These are phyloP conservation scores for Apocynum venetum DNA, from an alignment of 257 asterid genomes.

Conservation along the genomic window DNA sequence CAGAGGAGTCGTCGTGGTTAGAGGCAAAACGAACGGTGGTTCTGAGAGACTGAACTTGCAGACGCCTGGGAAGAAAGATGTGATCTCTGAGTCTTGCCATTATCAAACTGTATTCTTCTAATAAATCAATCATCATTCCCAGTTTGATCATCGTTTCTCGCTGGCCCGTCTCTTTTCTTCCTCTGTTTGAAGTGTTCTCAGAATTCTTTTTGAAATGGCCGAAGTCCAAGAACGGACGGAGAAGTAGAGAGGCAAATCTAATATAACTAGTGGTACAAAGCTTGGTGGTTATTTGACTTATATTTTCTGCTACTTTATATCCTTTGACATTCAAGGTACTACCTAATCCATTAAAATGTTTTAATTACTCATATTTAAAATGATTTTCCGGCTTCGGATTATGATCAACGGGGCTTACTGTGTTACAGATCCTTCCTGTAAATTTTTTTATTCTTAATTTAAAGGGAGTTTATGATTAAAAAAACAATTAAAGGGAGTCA, in stretches of 20 bases:
- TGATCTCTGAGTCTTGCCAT: conserved; percentile 58
- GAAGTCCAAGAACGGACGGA: background rate
- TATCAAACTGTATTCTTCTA: conserved; percentile 60
- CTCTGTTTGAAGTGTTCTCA: background rate
- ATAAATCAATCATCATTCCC: conserved; percentile 61
- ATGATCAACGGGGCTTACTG: too few relatives aligned
- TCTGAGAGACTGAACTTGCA: conserved; percentile 32
- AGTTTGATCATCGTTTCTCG: conserved; percentile 49
- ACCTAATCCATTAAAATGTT: background rate
- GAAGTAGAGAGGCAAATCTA: background rate
- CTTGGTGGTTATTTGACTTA: conserved; percentile 6
- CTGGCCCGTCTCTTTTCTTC: background rate
- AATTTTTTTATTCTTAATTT: too few relatives aligned
- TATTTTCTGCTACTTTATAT: conserved; percentile 6
- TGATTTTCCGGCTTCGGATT: too few relatives aligned
- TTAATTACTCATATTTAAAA: too few relatives aligned
- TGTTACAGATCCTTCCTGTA: too few relatives aligned
- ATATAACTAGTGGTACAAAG: background rate
- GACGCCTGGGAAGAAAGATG: conserved; percentile 30
- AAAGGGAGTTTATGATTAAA: too few relatives aligned
- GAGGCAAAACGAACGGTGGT: conserved; percentile 38
- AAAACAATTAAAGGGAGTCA: too few relatives aligned
- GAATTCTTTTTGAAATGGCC: background rate
- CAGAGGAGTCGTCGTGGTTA: conserved; percentile 30
- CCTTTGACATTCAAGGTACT: conserved; percentile 10